Evolutionary conservation across 768 basidiomycete species (phyloP), one percentile per base, ranked within the genome.

Genomic region (Tubosaeta sp.): DNA sequence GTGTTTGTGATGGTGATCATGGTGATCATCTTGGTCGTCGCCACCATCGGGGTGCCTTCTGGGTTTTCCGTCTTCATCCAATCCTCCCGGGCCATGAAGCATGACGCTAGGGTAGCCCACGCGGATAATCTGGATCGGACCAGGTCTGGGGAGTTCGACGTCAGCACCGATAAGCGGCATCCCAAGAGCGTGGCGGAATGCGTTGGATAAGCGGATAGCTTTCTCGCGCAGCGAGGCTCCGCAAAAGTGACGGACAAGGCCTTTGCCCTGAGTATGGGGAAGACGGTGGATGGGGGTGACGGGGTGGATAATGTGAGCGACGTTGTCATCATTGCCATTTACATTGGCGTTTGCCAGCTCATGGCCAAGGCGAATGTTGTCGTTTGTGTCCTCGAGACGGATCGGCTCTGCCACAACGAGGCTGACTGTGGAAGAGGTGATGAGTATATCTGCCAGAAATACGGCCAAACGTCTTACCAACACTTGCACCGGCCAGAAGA

Each of bases 181-280:
- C 18, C 84, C 83, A 32, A 87, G 66, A 2, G 75, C 74, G 51
- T 78, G 68, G 39, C 80, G 72, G 72, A 88, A 74, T 24, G 72
- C 58, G 55, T 84, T 82, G 45, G 80, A 76, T 35, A 83, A 52
- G 52, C 74, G 69, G 48, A 80, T 57, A 24, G 76, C 75, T 60
- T 83, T 84, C 60, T 74, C 64, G 54, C 69, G 72, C 62, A 79
- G 56, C 34, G 69, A 69, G 40, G 59, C 56, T 48, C 68, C 68
- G 40, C 72, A 70, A 14, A 58, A 50, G 52, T 70, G 72, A 42
- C 31, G 66, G 19, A 41, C 22, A 30, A 60, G 3, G 9, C 45
- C 55, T 7, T 56, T 39, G 29, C 45, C 31, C 21, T 58, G 61
- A 32, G 24, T 45, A 30, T 52, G 55, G 46, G 46, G 44, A 8